Percentiles rank a stretch among this genome's conserved stretches.
phyloP scores from a whole-genome alignment of 371 early-diverging fungal species.

The Lichtheimia ornata region DNA sequence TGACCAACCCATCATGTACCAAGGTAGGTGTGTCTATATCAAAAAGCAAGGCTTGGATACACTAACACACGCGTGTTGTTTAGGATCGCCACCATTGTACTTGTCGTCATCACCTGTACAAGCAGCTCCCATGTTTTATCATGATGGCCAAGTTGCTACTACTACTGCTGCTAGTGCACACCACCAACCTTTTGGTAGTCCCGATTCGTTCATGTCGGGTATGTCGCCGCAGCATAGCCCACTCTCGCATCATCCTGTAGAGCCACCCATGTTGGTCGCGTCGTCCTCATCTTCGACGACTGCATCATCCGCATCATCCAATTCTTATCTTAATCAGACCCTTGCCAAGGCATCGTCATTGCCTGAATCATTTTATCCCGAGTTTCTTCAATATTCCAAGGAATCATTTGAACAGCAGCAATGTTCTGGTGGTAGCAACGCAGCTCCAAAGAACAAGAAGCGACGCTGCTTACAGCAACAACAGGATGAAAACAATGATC shows the following conservation, averaged over 20 bases:
- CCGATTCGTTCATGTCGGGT: conserved; percentile 31
- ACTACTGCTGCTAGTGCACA: not conserved
- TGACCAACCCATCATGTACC: conserved; percentile 31
- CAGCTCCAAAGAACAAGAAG: conserved; percentile 18
- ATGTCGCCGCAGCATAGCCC: conserved; percentile 5
- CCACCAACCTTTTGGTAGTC: conserved; percentile 21
- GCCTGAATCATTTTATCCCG: conserved; percentile 50
- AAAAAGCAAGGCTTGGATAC: not conserved
- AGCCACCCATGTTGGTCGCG: conserved; percentile 37
- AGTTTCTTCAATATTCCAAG: conserved; percentile 47
- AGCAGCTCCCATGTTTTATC: conserved; percentile 8
- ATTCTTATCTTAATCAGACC: conserved; percentile 34
- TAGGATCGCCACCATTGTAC: conserved; percentile 9
- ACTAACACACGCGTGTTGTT: not conserved
- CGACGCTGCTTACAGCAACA: conserved; percentile 3
- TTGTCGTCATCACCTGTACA: not conserved
- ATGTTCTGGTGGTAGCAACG: not conserved
- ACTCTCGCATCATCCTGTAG: conserved; percentile 11
- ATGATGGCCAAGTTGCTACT: not conserved
- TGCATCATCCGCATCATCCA: conserved; percentile 24
- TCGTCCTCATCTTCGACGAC: conserved; percentile 32
- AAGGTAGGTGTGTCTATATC: conserved; percentile 18
- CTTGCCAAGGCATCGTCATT: conserved; percentile 45
- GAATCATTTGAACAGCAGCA: conserved; percentile 41
- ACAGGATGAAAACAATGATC: not conserved